Base-by-base conservation (phyloP, 2,329 filamentous ascomycete species). In the Claviceps pusilla region DNA sequence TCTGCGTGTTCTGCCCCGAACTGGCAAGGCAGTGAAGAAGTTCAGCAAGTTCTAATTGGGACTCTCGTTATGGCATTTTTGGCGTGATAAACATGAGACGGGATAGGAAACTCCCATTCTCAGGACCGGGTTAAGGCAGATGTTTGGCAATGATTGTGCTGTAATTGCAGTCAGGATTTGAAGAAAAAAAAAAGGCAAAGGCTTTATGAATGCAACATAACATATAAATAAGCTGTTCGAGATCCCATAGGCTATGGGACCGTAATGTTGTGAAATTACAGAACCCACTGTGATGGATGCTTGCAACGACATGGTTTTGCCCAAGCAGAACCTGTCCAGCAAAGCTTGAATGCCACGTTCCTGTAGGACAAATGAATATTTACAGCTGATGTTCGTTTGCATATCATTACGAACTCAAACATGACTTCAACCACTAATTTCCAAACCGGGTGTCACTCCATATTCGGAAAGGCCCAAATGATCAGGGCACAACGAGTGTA, bases 1-100 rank as follows among this genome's bases (percentile, higher is more conserved):
- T 73, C 88, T 98, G 73, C 90, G 93, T 71, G 93, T 98, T 69
- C 87, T 97, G 69, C 91, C 91, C 77, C 85, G 90, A 79, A 95
- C 89, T 69, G 89, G 90, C 78, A 96, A 96, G 86, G 77, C 83
- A 68, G 89, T 96, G 76, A 98, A 98, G 89, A 76, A 84, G 75
- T 98, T 98, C 84, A 80, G 75, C 81, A 98, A 98, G 83, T 98
- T 98, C 82, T 98, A 95, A 84, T 68, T 68, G 68, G 66, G 68
- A 66, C 66, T 70, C 64, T 68, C 67, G 64, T 67, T 69, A 61
- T 76, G 74, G 74, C 73, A 77, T 77, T 75, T 74, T 71, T 66
- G 74, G 75, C 74, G 74, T 76, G 73, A 74, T 75, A 72, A 74
- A 70, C 65, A 71, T 65, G 66, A 66, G 67, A 59, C 65, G 64